Evolutionary conservation across 106 monocot genomes (phyloP), one percentile per base, ranked within the genome.

Genomic region (Posidonia australis): DNA sequence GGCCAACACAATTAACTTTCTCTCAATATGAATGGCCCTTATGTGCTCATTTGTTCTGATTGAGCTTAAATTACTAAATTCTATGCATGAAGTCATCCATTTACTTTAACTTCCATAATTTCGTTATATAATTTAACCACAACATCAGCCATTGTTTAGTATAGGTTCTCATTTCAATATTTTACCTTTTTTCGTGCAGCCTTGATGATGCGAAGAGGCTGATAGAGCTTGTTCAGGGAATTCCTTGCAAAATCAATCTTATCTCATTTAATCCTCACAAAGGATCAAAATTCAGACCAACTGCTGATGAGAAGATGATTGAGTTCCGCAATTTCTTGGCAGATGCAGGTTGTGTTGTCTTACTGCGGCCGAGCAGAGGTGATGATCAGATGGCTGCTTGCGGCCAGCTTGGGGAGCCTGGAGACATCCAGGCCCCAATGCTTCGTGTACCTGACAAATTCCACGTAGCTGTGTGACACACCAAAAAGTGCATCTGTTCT

Each of bases 331-430:
- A 94, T 63, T 27, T 77, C 49, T 76, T 94, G 42, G 79, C 81
- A 13, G 77, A 76, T 54, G 81, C 72, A 28, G 89, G 94, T 1
- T 75, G 77, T 48, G 76, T 84, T 24, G 94, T 86, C 30, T 72
- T 94, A 44, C 22, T 94, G 46, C 65, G 94, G 61, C 80, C 67
- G 4, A 94, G 94, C 74, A 76, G 89, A 82, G 94, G 94, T 28
- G 86, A 94, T 70, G 94, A 90, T 78, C 79, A 77, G 60, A 94
- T 94, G 94, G 94, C 94, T 52, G 94, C 94, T 14, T 90, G 94
- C 65, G 94, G 94, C 10, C 94, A 94, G 67, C 89, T 94, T 18
- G 94, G 94, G 21, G 69, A 84, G 48, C 94, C 81, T 67, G 89
- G 83, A 10, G 80, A 86, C 13, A 46, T 66, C 58, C 83, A 53